Percentiles rank a stretch among this genome's conserved stretches.
Conservation (phyloP, 2,329 filamentous ascomycete genomes). For the Penicillium hesseltinei region DNA sequence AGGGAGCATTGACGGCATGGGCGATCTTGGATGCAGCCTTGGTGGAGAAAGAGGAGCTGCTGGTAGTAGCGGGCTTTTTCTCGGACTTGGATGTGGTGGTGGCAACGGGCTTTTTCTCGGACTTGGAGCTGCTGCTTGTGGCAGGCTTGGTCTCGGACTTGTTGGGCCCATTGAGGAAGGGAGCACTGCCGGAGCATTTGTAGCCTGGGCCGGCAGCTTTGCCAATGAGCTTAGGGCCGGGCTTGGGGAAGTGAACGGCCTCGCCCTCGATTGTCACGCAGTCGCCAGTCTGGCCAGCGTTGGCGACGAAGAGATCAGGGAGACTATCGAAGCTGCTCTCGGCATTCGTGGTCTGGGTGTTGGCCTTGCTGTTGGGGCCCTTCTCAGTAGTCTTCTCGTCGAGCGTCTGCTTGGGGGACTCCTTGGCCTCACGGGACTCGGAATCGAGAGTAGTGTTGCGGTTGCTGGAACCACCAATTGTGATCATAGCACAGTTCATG, state of each 20-base stretch:
- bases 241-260: conserved; percentile 64
- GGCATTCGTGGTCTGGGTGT: conserved; percentile 11
- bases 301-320: conserved; percentile 70
- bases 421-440: neutral
- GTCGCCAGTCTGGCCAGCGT: conserved; percentile 53
- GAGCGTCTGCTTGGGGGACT: neutral
- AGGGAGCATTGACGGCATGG: conserved; percentile 9
- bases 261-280: conserved; percentile 59
- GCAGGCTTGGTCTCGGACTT: conserved; percentile 1
- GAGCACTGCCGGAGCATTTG: conserved; percentile 31
- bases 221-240: conserved; percentile 56
- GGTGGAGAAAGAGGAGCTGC: neutral
- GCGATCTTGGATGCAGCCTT: conserved; percentile 17
- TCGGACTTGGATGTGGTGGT: neutral
- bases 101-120: neutral
- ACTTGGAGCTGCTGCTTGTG: neutral
- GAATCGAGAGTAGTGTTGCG: neutral
- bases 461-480: conserved; percentile 46
- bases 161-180: conserved; percentile 27
- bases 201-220: conserved; percentile 36
- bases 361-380: conserved; percentile 7
- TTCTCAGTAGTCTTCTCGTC: conserved; percentile 4
- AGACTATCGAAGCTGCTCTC: conserved; percentile 51
- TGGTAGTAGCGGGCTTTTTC: neutral
- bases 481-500: conserved; percentile 77